A percentile compares a stretch with the other conserved stretches of the same genome.
These are phyloP conservation scores for Microcyclosporella mali DNA, from an alignment of 2,329 filamentous ascomycete species.

Conservation along the genomic window DNA sequence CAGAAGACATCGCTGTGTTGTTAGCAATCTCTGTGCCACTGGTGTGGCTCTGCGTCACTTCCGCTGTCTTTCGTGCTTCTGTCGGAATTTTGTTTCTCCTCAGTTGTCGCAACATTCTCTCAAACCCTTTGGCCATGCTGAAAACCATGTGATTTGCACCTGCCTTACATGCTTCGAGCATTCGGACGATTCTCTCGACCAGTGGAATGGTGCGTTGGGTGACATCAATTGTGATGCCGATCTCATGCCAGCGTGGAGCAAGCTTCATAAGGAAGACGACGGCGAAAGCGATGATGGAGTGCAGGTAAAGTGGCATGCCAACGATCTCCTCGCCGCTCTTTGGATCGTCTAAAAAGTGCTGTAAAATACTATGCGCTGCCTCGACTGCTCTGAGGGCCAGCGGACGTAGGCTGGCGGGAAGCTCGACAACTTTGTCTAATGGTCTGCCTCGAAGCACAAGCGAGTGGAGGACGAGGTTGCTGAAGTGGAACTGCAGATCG, in stretches of 20 bases:
- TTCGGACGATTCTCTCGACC: constrained; percentile 7
- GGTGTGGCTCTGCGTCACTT: neutral
- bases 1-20: neutral
- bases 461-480: constrained; percentile 7
- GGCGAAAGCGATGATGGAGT: constrained; percentile 13
- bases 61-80: too few relatives aligned
- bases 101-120: constrained; percentile 13
- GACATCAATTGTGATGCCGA: constrained; percentile 12
- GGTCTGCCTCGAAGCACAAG: constrained; percentile 7
- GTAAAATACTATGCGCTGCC: constrained; percentile 5
- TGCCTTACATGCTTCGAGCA: constrained; percentile 9
- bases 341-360: constrained; percentile 6
- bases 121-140: constrained; percentile 14
- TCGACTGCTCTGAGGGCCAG: constrained; percentile 8
- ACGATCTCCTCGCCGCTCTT: constrained; percentile 5
- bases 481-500: constrained; percentile 8
- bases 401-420: constrained; percentile 7
- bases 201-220: constrained; percentile 8
- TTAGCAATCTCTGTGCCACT: neutral
- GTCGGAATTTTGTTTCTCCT: constrained; percentile 1
- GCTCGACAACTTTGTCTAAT: constrained; percentile 3
- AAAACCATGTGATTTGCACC: constrained; percentile 15
- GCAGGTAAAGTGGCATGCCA: constrained; percentile 12
- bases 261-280: constrained; percentile 13
- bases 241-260: constrained; percentile 5